Evolutionary conservation across 2,329 filamentous ascomycete species (phyloP), one percentile per base, ranked within the genome.

Genomic region (Pseudohalonectria lignicola): DNA sequence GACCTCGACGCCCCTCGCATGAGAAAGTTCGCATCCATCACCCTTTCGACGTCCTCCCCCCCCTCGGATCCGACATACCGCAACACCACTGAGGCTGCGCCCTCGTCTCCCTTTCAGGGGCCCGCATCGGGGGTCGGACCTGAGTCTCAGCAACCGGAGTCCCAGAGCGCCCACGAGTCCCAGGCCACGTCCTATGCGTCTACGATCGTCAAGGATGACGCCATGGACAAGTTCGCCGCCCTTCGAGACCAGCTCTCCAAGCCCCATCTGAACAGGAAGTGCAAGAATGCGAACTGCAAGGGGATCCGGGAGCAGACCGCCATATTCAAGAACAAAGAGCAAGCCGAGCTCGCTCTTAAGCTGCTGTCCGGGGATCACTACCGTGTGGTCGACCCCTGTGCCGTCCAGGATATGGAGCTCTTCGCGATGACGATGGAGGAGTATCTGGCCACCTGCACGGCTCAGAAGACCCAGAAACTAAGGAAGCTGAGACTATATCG

Each of bases 341-440:
- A 19, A 34, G 31, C 31, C 31, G 6, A 21, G 5, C 18, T 34
- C 17, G 31, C 31, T 34, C 10, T 21, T 21, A 13, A 34, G 17
- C 31, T 34, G 31, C 31, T 34, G n/a, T 34, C 31, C 8, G 31
- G 31, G 12, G 31, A 34, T 21, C 31, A 34, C 13, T 34, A 34
- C 18, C 31, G 31, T 34, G 31, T 34, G 17, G 18, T 34, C 15
- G 31, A 34, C 31, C 31, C 31, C 31, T 34, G 18, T 13, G 31
- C 18, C 31, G 31, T 34, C 31, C 17, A 34, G 31, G 31, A 34
- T 5, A 21, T 34, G 17, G 31, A 34, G 3, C 10, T 20, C 4
- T 34, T 34, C 18, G 21, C 31, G 31, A 34, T 34, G 31, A 34
- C 31, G 17, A 17, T 34, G 31, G 31, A 34, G 31, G 31, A 34